Conservation (phyloP, 345 rosid species). For the Citrus trifoliata region DNA sequence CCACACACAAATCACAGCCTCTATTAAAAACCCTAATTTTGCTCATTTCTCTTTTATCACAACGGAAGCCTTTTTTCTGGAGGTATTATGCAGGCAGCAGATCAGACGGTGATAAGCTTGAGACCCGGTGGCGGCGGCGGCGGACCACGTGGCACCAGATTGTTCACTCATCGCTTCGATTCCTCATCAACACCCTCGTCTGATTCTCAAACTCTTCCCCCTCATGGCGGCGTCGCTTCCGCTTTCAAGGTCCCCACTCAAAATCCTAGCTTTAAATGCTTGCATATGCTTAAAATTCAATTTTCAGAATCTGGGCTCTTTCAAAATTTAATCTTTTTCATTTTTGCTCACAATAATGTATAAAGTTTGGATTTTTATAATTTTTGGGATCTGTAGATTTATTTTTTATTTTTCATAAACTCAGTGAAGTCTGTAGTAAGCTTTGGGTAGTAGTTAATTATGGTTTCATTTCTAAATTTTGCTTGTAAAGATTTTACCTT, state of each 20-base stretch:
- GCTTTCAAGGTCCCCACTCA: conserved; percentile 5
- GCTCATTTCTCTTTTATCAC: background rate
- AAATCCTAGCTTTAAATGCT: background rate
- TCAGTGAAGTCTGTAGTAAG: background rate
- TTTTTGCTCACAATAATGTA: background rate
- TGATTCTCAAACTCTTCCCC: conserved; percentile 7
- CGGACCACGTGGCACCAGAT: conserved; percentile 15
- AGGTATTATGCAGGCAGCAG: conserved; percentile 23
- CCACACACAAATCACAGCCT: background rate
- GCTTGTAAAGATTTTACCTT: background rate
- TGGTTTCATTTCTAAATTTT: background rate
- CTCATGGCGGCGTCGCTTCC: conserved; percentile 1
- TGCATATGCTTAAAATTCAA: background rate
- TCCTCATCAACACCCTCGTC: conserved; percentile 4
- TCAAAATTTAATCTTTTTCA: background rate
- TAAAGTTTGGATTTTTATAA: background rate
- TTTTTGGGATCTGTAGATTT: background rate
- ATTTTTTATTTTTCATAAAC: background rate
- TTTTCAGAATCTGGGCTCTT: background rate
- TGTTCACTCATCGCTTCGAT: conserved; percentile 20
- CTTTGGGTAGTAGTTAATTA: too few species aligned
- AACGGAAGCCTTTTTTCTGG: background rate
- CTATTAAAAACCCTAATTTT: background rate
- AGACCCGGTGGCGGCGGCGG: conserved; percentile 32
- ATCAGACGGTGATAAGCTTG: conserved; percentile 34